These are phyloP conservation scores for Hortiboletus flavorubellus DNA, from an alignment of 768 basidiomycete species.

Conservation along the genomic window DNA sequence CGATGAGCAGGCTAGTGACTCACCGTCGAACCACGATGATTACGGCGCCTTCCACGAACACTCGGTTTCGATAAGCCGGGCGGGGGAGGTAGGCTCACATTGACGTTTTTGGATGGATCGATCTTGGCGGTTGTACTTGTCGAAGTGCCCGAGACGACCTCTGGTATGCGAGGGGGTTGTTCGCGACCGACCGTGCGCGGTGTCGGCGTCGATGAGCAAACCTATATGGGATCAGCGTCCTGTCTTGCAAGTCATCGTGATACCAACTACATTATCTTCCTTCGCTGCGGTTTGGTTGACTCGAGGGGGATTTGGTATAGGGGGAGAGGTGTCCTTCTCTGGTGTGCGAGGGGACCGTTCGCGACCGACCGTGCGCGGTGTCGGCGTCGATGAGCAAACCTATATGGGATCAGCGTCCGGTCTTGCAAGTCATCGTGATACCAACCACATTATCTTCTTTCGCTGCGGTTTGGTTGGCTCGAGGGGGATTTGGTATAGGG, in stretches of 20 bases:
- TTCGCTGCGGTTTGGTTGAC: neutral
- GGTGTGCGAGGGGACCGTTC: neutral
- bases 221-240: conserved; percentile 4
- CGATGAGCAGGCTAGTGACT: neutral
- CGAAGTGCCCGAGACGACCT: neutral
- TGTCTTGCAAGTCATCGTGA: neutral
- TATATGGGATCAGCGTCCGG: conserved; percentile 1
- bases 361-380: too few species aligned
- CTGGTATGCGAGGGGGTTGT: neutral
- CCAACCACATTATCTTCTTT: conserved; percentile 2
- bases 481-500: neutral
- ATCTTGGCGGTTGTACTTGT: neutral
- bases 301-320: neutral
- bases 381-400: conserved; percentile 3
- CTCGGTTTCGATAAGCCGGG: conserved; percentile 6
- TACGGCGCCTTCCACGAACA: neutral
- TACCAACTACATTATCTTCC: conserved; percentile 2
- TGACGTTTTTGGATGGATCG: neutral
- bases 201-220: neutral
- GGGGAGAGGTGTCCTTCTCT: neutral
- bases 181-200: neutral
- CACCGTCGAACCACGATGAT: neutral
- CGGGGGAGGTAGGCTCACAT: conserved; percentile 7
- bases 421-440: neutral
- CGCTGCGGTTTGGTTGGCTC: neutral